Evolutionary conservation across 345 rosid genomes (phyloP).

Genomic region (Lepidium sativum): DNA sequence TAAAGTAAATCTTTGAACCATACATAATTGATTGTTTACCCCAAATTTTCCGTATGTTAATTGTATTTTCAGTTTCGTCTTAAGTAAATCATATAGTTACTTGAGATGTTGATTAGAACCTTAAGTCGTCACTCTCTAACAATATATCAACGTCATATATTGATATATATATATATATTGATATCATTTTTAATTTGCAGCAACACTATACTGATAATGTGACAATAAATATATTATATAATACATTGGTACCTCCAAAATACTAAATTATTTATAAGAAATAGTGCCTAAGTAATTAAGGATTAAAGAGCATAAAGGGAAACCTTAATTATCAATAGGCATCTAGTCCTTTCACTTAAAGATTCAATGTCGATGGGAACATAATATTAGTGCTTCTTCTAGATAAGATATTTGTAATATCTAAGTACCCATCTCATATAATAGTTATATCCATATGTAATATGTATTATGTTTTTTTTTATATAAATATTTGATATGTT

Average conservation of each 20-base stretch:
- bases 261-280: not conserved
- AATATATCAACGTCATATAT: not conserved
- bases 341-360: slow-evolving; percentile 17
- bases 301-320: slow-evolving; percentile 9
- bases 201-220: not conserved
- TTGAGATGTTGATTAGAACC: not conserved
- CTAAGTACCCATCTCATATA: not conserved
- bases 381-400: slow-evolving; percentile 16
- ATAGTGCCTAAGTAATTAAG: slow-evolving; percentile 3
- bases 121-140: not conserved
- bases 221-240: not conserved
- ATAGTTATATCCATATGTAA: too few species aligned
- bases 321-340: slow-evolving; percentile 29
- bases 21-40: too few species aligned
- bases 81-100: not conserved
- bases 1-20: too few species aligned
- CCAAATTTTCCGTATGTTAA: too few species aligned
- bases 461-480: too few species aligned
- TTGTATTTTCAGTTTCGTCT: too few species aligned
- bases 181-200: not conserved
- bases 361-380: slow-evolving; percentile 22
- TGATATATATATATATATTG: not conserved
- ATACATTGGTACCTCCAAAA: slow-evolving; percentile 3
- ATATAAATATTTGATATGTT: too few species aligned
- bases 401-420: slow-evolving; percentile 18